A percentile compares a stretch with the other conserved stretches of the same genome.
Evolutionary conservation across 73 alveolate genomes (phyloP).

Genomic region (Tetrahymena borealis): DNA sequence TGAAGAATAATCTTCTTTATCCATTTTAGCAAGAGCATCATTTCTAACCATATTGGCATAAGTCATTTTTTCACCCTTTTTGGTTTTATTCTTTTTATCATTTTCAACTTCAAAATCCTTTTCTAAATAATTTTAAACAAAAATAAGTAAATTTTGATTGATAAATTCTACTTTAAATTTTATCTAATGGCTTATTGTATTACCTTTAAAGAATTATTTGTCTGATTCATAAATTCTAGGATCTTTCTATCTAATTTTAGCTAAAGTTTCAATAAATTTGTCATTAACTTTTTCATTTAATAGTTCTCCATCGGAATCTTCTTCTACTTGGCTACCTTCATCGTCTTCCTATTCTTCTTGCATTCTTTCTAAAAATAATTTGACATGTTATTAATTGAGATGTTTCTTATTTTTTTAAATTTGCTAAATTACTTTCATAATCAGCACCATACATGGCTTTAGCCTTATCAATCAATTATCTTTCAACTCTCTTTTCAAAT

Average conservation of each 20-base stretch:
- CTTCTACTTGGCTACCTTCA: slow-evolving; percentile 19
- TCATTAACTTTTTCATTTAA: slow-evolving; percentile 18
- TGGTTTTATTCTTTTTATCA: neutral
- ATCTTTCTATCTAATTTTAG: slow-evolving; percentile 28
- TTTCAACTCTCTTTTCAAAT: slow-evolving; percentile 8
- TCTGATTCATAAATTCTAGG: slow-evolving; percentile 28
- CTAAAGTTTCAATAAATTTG: slow-evolving; percentile 36
- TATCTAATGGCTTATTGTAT: too few relatives aligned
- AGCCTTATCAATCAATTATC: slow-evolving; percentile 18
- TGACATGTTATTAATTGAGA: too few relatives aligned
- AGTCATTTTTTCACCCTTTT: slow-evolving; percentile 6
- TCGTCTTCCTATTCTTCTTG: neutral
- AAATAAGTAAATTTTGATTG: too few relatives aligned
- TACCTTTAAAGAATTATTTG: slow-evolving; percentile 7
- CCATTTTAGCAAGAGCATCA: neutral
- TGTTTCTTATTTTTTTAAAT: too few relatives aligned
- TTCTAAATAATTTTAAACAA: too few relatives aligned
- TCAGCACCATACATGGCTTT: neutral
- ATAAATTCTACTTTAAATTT: too few relatives aligned
- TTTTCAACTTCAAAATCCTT: slow-evolving; percentile 19
- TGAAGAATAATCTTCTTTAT: neutral
- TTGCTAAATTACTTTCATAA: neutral
- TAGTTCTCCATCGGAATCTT: slow-evolving; percentile 19
- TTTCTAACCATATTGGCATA: slow-evolving; percentile 15
- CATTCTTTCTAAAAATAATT: neutral